Evolutionary conservation across 176 grass and related monocot species (phyloP).

Genomic region (Juncus inflexus): DNA sequence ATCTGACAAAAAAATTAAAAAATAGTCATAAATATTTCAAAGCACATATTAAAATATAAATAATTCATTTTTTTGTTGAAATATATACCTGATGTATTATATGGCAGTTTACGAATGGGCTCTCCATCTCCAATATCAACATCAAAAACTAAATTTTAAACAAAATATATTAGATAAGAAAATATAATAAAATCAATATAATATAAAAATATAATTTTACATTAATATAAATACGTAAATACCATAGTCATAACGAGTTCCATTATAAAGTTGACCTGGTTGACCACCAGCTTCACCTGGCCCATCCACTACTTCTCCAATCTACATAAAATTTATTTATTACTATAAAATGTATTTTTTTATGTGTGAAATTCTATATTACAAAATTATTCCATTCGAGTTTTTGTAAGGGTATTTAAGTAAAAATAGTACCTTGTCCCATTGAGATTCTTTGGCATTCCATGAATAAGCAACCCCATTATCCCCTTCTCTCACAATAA

Average conservation of each 20-base stretch:
- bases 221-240: constrained; percentile 23
- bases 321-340: constrained; percentile 4
- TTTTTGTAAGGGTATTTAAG: not conserved
- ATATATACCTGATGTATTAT: constrained; percentile 75
- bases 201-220: constrained; percentile 20
- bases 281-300: constrained; percentile 38
- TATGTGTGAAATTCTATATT: not conserved
- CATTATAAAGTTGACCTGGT: constrained; percentile 68
- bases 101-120: constrained; percentile 84
- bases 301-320: constrained; percentile 72
- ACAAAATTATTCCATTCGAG: not conserved
- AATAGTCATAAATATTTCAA: not conserved
- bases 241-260: constrained; percentile 85
- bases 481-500: constrained; percentile 88
- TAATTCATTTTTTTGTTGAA: not conserved
- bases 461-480: constrained; percentile 96
- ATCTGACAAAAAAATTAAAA: constrained; percentile 45
- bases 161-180: constrained; percentile 22
- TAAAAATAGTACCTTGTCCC: constrained; percentile 68
- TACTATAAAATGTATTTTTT: constrained; percentile 7
- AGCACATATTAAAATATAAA: not conserved
- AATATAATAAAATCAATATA: constrained; percentile 22
- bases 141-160: constrained; percentile 80
- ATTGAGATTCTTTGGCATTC: constrained; percentile 72
- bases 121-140: constrained; percentile 99